Evolutionary conservation across 345 rosid species (phyloP).

Genomic region (Eucalyptus paniculata): DNA sequence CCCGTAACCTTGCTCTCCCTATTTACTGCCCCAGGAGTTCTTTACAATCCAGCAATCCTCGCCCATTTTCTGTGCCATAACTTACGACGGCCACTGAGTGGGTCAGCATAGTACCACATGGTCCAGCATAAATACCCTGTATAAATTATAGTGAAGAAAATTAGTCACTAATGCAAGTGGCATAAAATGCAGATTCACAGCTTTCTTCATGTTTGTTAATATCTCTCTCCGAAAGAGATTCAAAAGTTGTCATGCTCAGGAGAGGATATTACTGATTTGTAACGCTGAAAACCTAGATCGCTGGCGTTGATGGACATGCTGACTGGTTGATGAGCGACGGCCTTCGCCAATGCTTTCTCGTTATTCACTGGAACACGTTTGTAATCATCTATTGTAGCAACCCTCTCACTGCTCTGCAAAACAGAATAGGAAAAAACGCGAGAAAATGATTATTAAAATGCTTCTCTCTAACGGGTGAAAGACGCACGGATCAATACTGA

Average conservation of each 20-base stretch:
- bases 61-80: conserved; percentile 63
- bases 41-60: conserved; percentile 66
- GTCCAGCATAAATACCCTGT: conserved; percentile 70
- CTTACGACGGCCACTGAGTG: conserved; percentile 83
- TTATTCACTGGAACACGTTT: conserved; percentile 60
- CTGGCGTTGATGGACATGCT: conserved; percentile 26
- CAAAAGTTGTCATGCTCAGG: neutral
- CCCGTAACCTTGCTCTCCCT: conserved; percentile 80
- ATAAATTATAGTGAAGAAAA: neutral
- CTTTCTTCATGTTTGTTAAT: neutral
- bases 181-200: neutral
- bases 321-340: conserved; percentile 34
- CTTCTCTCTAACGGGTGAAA: neutral
- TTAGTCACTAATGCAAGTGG: neutral
- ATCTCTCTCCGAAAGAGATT: neutral
- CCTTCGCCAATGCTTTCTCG: conserved; percentile 52
- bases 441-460: neutral
- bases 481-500: conserved; percentile 2
- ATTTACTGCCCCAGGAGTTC: conserved; percentile 65
- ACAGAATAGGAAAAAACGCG: neutral
- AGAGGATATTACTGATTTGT: no score
- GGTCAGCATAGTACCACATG: conserved; percentile 61
- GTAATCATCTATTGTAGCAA: conserved; percentile 53
- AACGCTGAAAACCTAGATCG: conserved; percentile 46
- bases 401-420: conserved; percentile 63